phyloP scores from a whole-genome alignment of 2,329 filamentous ascomycete genomes.

The Berkeleyomyces rouxiae region DNA sequence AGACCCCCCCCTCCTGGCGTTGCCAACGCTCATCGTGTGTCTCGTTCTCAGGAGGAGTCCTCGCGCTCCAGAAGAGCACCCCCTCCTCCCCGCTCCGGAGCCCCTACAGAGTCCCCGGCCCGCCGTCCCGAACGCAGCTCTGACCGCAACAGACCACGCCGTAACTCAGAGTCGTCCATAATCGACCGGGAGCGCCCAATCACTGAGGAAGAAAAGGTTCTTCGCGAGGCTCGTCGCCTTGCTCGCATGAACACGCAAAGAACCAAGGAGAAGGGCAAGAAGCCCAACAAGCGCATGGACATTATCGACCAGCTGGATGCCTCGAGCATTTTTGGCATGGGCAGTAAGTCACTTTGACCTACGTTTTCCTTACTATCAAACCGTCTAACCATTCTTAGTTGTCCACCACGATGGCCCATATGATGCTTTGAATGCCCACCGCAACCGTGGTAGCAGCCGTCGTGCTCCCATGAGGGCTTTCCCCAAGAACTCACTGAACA shows the following conservation, averaged over 20 bases:
- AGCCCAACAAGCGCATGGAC: conserved; percentile 46
- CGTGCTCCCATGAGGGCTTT: conserved; percentile 94
- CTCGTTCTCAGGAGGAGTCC: conserved; percentile 25
- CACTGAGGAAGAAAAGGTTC: conserved; percentile 41
- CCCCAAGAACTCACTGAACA: conserved; percentile 82
- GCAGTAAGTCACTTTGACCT: conserved; percentile 43
- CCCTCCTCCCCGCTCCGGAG: conserved; percentile 40
- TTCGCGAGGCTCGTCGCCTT: conserved; percentile 32
- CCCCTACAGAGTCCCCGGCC: conserved; percentile 48
- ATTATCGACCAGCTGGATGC: conserved; percentile 95
- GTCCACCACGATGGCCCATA: conserved; percentile 98
- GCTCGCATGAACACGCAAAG: conserved; percentile 30
- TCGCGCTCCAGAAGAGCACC: conserved; percentile 29
- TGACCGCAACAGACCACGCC: conserved; percentile 37
- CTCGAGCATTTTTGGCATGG: conserved; percentile 86
- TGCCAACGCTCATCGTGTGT: conserved; percentile 50
- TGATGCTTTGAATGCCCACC: conserved; percentile 86
- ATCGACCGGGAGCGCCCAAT: conserved; percentile 42
- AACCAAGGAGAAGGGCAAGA: conserved; percentile 29
- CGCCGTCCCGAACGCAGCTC: conserved; percentile 27
- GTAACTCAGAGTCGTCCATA: conserved; percentile 68
- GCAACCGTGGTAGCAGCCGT: conserved; percentile 68
- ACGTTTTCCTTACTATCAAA: background rate
- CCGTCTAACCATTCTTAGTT: conserved; percentile 35
- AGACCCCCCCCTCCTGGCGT: conserved; percentile 40